Conservation (phyloP, 805 yeast genomes). For the Jamesozyma piceae region DNA sequence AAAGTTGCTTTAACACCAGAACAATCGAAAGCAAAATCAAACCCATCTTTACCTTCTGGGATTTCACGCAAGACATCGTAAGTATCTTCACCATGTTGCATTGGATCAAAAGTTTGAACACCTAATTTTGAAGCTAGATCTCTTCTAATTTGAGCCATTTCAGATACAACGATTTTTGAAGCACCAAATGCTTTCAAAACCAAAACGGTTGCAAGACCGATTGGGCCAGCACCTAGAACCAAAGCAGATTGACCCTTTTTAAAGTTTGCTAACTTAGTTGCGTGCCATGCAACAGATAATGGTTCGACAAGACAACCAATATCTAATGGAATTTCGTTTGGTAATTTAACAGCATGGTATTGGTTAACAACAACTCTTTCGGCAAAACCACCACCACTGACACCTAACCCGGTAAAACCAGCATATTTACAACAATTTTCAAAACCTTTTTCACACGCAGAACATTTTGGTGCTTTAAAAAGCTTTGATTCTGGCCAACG, state of each 20-base stretch:
- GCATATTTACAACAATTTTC: slow-evolving; percentile 45
- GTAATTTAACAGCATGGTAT: slow-evolving; percentile 34
- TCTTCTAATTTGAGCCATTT: slow-evolving; percentile 42
- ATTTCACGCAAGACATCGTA: slow-evolving; percentile 33
- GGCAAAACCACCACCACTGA: slow-evolving; percentile 46
- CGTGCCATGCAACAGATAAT: slow-evolving; percentile 50
- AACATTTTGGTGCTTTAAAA: slow-evolving; percentile 6
- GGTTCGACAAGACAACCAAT: slow-evolving; percentile 53
- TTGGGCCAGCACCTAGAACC: slow-evolving; percentile 55
- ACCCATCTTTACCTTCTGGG: slow-evolving; percentile 38
- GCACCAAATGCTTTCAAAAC: slow-evolving; percentile 45
- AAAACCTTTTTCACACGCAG: slow-evolving; percentile 39
- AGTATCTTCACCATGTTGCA: slow-evolving; percentile 29
- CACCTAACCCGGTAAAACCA: slow-evolving; percentile 48
- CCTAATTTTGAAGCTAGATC: slow-evolving; percentile 40
- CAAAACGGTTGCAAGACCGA: slow-evolving; percentile 50
- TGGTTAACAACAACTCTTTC: slow-evolving; percentile 39
- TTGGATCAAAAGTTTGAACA: slow-evolving; percentile 44
- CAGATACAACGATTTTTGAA: slow-evolving; percentile 41
- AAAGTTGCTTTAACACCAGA: slow-evolving; percentile 45
- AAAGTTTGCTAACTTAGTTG: slow-evolving; percentile 39
- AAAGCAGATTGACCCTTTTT: slow-evolving; percentile 38
- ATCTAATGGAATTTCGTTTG: slow-evolving; percentile 38
- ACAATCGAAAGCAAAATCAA: slow-evolving; percentile 45
- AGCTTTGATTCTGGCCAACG: slow-evolving; percentile 32